Base-by-base conservation (phyloP, 441 rosid species). In the Euphorbia schlechtendalii region DNA sequence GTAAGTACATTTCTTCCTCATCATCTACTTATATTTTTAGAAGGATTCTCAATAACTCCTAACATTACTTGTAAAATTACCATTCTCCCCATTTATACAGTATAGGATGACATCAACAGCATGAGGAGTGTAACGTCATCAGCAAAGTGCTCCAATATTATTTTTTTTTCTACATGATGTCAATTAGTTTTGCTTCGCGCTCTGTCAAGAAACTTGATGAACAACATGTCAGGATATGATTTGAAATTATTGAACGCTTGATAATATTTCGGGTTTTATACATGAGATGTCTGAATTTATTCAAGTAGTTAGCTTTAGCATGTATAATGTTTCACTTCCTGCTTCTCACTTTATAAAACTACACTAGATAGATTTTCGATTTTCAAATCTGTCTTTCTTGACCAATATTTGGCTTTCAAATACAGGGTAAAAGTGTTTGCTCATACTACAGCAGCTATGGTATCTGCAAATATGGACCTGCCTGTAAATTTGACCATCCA, bases 401-500 rank as follows among this genome's bases (percentile, higher is more conserved):
- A 57, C 36, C 58, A 17, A 17, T 30, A 14, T 63, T 30, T 61
- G 24, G 53, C 57, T 56, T 25, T 36, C 40, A 49, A 69, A 18
- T 74, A 78, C 85, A 89, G 99, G 98, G 81, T 67, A 90, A 91
- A 75, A 76, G 41, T 55, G 59, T 84, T 56, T 95, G 98, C 79
- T 70, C 86, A 2, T 74, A 95, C 72, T 95, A 95, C 83, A 89
- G 84, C 72, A 87, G 96, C 43, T 89, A 89, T 49, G 99, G 98
- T 61, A 85, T 89, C 69, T 92, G 98, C 86, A 92, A 89, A 77
- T 95, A 80, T 11, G 99, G 98, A 12, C 98, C 95, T 53, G 87
- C 90, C 21, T 92, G 99, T 77, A 95, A 80, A 78, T 95, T 85
- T 61, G 84, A 89, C 83, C 99, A 95, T 78, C 85, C 98, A 12